Evolutionary conservation across 2,329 filamentous ascomycete species (phyloP), one percentile per base, ranked within the genome.

Genomic region (Fusarium sp.): DNA sequence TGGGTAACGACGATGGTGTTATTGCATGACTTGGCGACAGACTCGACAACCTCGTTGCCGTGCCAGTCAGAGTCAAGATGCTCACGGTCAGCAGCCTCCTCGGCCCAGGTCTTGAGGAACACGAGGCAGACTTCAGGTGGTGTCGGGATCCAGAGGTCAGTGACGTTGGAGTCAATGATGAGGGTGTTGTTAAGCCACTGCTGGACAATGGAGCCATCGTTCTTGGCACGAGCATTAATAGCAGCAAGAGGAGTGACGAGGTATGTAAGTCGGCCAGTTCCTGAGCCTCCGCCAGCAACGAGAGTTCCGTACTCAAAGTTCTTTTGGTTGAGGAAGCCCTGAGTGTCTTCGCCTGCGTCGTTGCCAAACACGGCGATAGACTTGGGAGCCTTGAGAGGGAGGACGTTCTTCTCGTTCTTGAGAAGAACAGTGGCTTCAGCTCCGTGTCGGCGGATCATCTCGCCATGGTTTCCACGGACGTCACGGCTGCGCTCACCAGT

Each of bases 1-100:
- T 94, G 92, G 1, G 92, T 86, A 2, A 94, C 86, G 0, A 94
- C 92, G 0, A 94, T 83, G 18, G 93, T 92, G 67, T 88, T 90
- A 67, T 86, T 86, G 90, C 88, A 76, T 76, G 89, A 92, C 50
- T 86, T 87, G 10, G 92, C 91, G 1, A 91, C 91, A 7, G 87
- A 85, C 72, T 89, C 84, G 58, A 94, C 88, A 2, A 94, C 87
- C 14, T 86, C 85, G 73, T 94, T 91, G 9, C 89, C 92, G 58
- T 82, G 63, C 69, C 91, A 93, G 72, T 89, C 87, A 64, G 92
- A 85, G 27, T 84, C 84, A 5, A 88, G 83, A 77, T 85, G 86
- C 45, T 84, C 82, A 58, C 91, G 83, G 76, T 88, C 93, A 2
- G 89, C 89, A 79, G 84, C 85, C 81, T 95, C 93, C 14, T 91